A percentile compares a stretch with the other conserved stretches of the same genome.
phyloP scores from a whole-genome alignment of 306 rosid genomes.

The Vigna unguiculata region DNA sequence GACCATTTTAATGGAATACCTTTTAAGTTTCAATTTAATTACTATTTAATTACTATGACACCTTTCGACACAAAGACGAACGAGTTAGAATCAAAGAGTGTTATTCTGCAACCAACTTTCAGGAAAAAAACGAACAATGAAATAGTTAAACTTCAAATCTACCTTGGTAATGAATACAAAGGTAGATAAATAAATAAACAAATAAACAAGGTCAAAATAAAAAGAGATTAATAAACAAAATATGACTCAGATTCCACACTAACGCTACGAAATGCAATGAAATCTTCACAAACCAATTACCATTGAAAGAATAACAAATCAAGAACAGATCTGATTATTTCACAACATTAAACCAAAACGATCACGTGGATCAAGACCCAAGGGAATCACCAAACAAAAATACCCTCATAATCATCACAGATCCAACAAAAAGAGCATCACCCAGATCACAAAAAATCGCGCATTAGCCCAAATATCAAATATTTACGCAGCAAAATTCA shows the following conservation, averaged over 20 bases:
- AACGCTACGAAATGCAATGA: constrained; percentile 35
- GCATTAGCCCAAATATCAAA: constrained; percentile 41
- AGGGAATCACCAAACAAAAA: background rate
- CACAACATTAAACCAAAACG: constrained; percentile 30
- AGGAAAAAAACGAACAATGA: constrained; percentile 8
- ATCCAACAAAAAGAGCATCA: constrained; percentile 56
- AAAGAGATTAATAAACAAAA: background rate
- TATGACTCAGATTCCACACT: constrained; percentile 23
- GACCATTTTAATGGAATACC: too few species aligned
- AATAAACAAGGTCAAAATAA: background rate
- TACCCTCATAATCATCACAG: constrained; percentile 36
- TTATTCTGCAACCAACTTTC: background rate
- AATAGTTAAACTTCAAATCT: constrained; percentile 8
- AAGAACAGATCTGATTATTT: constrained; percentile 48
- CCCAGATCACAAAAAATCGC: constrained; percentile 42
- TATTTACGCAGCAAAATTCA: background rate
- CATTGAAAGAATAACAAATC: constrained; percentile 27
- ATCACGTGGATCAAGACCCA: constrained; percentile 47
- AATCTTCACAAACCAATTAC: constrained; percentile 18
- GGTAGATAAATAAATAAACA: background rate
- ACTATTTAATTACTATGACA: too few species aligned
- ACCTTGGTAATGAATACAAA: constrained; percentile 16
- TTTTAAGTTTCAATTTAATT: background rate
- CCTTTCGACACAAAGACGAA: too few species aligned
- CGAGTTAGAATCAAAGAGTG: background rate